Base-by-base conservation (phyloP, 2,329 filamentous ascomycete species). In the Rhynchosporium agropyri region DNA sequence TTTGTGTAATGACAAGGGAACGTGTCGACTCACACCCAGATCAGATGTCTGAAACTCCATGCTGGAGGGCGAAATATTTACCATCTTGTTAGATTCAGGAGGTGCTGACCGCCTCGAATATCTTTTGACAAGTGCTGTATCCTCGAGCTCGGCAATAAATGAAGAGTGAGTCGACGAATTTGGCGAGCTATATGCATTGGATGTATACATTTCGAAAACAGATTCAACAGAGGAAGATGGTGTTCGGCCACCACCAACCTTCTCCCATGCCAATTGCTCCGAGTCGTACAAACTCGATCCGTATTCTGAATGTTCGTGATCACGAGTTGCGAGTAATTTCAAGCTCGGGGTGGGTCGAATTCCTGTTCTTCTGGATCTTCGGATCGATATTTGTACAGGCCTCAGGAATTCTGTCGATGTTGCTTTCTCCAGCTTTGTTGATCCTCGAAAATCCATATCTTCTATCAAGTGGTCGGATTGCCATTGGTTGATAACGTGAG, bases 91-190 rank as follows among this genome's bases (percentile, higher is more conserved):
- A 28, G 54, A 57, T 13, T 7, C 4, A 33, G 40, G 42, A 9
- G 54, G 54, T 20, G 54, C 54, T n/a, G 54, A 57, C 26, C 38
- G 15, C 20, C 40, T 57, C 2, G 40, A 46, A 3, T 13, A 28
- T 12, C 40, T 46, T 29, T 38, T 57, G 31, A 49, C 29, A 10
- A 49, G 3, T 26, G 70, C 70, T 9, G 68, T 73, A 43, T 72
- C 71, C 58, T 73, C 71, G 4, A 73, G 46, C 46, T 73, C 71
- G 3, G 68, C 68, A 40, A 69, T 56, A 33, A 65, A 66, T 4
- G 67, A 67, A 13, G 68, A 66, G 38, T 65, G 55, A 29, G 56
- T 54, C 5, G 66, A 66, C 0, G 68, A 69, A 48, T 62, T 62
- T 9, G 65, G 65, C 10, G 67, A 70, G 10, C 55, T 56, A 13